These are phyloP conservation scores for Fusarium sp. DNA, from an alignment of 2,329 filamentous ascomycete species.

Conservation along the genomic window DNA sequence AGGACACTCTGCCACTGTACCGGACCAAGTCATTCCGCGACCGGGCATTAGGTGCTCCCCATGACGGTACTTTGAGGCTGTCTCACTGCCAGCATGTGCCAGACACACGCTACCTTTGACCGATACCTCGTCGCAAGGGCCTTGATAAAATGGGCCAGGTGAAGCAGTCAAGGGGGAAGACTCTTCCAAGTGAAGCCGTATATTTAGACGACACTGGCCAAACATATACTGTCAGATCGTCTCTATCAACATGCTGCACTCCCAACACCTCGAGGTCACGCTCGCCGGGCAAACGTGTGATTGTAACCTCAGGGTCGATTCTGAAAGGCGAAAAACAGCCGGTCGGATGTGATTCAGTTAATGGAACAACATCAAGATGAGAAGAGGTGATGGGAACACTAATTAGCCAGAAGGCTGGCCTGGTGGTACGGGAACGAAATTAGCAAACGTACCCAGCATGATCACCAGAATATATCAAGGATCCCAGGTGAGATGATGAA, in stretches of 20 bases:
- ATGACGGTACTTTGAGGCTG: background rate
- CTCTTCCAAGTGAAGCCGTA: background rate
- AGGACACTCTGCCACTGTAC: background rate
- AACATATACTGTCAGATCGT: background rate
- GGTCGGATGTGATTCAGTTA: too few relatives aligned
- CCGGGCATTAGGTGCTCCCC: background rate
- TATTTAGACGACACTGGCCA: background rate
- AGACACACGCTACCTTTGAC: background rate
- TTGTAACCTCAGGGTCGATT: too few relatives aligned
- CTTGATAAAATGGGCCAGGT: background rate
- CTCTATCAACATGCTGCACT: background rate
- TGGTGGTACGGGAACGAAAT: too few relatives aligned
- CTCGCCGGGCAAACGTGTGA: background rate
- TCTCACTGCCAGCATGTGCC: background rate
- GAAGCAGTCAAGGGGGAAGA: too few relatives aligned
- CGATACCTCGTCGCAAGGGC: background rate
- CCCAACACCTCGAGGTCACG: background rate
- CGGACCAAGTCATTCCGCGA: background rate
- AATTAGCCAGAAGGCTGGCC: too few relatives aligned
- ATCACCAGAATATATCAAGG: too few relatives aligned
- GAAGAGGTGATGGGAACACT: too few relatives aligned
- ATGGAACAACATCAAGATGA: too few relatives aligned
- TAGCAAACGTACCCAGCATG: too few relatives aligned
- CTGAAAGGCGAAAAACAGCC: too few relatives aligned
- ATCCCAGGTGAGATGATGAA: too few relatives aligned